Percentiles rank a stretch among this genome's conserved stretches.
phyloP scores from a whole-genome alignment of 306 rosid genomes.

The Morella rubra region DNA sequence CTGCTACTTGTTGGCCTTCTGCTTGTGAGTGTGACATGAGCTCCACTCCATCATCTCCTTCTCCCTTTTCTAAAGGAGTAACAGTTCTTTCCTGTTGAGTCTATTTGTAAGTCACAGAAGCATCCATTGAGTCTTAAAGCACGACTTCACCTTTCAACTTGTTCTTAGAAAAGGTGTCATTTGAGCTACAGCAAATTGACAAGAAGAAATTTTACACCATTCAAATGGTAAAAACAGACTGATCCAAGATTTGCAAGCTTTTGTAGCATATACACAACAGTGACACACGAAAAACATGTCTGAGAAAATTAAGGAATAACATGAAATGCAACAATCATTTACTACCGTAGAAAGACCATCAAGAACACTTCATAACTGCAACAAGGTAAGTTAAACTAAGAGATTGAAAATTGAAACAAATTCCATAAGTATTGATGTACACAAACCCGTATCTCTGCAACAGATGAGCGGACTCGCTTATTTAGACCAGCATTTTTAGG shows the following conservation, averaged over 20 bases:
- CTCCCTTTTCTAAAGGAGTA: not conserved
- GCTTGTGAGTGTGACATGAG: constrained; percentile 19
- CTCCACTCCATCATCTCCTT: constrained; percentile 12
- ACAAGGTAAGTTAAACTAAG: not conserved
- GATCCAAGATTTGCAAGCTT: not conserved
- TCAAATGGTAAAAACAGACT: not conserved
- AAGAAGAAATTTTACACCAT: not conserved
- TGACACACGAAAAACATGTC: not conserved
- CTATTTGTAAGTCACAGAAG: not conserved
- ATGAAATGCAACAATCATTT: not conserved
- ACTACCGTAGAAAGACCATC: not conserved
- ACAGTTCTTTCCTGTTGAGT: not conserved
- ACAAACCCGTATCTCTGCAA: constrained; percentile 67
- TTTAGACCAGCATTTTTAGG: constrained; percentile 56
- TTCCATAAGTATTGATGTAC: constrained; percentile 5
- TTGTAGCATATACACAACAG: not conserved
- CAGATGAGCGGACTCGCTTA: constrained; percentile 67
- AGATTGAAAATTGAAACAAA: not conserved
- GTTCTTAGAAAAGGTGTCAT: not conserved
- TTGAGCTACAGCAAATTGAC: not conserved
- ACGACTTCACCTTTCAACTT: not conserved
- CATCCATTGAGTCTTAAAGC: not conserved
- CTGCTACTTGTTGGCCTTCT: constrained; percentile 6
- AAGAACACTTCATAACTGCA: constrained; percentile 12
- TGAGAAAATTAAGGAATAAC: not conserved